A percentile compares a stretch with the other conserved stretches of the same genome.
These are phyloP conservation scores for Prunella vulgaris DNA, from an alignment of 257 asterid species.

Conservation along the genomic window DNA sequence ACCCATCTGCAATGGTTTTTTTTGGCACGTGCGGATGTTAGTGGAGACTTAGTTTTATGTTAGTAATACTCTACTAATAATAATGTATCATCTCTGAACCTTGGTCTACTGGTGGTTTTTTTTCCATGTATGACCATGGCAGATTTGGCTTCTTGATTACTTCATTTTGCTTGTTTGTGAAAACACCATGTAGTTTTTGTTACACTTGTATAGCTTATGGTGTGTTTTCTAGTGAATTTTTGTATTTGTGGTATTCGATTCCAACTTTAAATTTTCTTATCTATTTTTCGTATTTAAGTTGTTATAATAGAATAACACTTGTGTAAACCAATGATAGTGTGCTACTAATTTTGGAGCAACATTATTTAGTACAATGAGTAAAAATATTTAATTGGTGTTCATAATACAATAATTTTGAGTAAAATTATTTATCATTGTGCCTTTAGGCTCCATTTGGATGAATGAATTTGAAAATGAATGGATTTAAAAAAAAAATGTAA, in stretches of 20 bases:
- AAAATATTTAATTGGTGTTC: too few species aligned
- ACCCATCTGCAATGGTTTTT: conserved; percentile 70
- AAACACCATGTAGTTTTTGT: background rate
- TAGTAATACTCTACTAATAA: background rate
- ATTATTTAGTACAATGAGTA: too few species aligned
- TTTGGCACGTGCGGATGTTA: conserved; percentile 60
- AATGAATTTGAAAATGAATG: too few species aligned
- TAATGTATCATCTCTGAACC: conserved; percentile 6
- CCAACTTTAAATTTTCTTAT: too few species aligned
- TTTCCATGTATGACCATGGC: conserved; percentile 39
- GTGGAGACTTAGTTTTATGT: background rate
- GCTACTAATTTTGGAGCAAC: too few species aligned
- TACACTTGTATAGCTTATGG: background rate
- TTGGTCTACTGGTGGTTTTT: conserved; percentile 50
- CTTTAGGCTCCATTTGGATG: too few species aligned
- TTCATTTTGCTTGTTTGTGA: background rate
- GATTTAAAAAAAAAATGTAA: too few species aligned
- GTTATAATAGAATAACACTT: too few species aligned
- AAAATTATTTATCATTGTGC: too few species aligned
- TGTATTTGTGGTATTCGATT: background rate
- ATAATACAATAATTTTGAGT: too few species aligned
- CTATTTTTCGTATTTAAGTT: too few species aligned
- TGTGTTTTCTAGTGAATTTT: background rate
- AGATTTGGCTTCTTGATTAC: conserved; percentile 14
- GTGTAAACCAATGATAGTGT: too few species aligned